Conservation (phyloP, 2,329 filamentous ascomycete species). For the Sporothrix phasma region DNA sequence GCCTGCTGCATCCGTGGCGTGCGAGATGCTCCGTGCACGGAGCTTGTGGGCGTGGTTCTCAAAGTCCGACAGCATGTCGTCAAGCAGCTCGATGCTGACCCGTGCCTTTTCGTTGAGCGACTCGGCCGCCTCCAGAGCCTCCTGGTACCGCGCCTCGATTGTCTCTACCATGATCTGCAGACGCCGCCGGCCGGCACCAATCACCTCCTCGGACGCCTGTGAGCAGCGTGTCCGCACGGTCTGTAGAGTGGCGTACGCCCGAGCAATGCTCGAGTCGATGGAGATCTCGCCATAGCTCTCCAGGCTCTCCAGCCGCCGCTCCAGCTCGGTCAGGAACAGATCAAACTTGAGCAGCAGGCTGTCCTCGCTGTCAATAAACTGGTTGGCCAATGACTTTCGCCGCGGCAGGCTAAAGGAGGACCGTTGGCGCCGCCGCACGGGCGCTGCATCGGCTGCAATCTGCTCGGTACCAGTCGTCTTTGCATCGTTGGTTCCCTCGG, state of each 20-base stretch:
- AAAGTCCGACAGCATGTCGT: conserved; percentile 74
- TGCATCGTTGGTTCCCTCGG: conserved; percentile 28
- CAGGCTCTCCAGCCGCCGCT: conserved; percentile 75
- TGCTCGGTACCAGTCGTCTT: conserved; percentile 35
- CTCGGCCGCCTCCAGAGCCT: conserved; percentile 72
- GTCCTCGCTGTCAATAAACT: conserved; percentile 54
- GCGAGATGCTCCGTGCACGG: conserved; percentile 62
- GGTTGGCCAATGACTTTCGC: conserved; percentile 48
- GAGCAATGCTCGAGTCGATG: conserved; percentile 72
- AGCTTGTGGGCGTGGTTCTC: conserved; percentile 74
- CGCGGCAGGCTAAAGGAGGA: conserved; percentile 46
- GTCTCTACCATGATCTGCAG: conserved; percentile 89
- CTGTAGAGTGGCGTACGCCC: conserved; percentile 77
- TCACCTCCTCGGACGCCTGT: conserved; percentile 78
- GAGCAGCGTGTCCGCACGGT: conserved; percentile 82
- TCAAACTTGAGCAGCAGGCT: conserved; percentile 58
- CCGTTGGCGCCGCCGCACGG: conserved; percentile 32
- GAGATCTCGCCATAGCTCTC: conserved; percentile 79
- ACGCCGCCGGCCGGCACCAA: conserved; percentile 75
- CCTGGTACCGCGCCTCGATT: conserved; percentile 76
- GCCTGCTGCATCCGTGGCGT: conserved; percentile 55
- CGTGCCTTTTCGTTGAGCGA: conserved; percentile 87
- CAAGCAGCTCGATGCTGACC: conserved; percentile 76
- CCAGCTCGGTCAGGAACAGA: conserved; percentile 74
- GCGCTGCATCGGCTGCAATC: conserved; percentile 24